phyloP scores from a whole-genome alignment of 345 rosid genomes.

The Excoecaria cochinchinensis region DNA sequence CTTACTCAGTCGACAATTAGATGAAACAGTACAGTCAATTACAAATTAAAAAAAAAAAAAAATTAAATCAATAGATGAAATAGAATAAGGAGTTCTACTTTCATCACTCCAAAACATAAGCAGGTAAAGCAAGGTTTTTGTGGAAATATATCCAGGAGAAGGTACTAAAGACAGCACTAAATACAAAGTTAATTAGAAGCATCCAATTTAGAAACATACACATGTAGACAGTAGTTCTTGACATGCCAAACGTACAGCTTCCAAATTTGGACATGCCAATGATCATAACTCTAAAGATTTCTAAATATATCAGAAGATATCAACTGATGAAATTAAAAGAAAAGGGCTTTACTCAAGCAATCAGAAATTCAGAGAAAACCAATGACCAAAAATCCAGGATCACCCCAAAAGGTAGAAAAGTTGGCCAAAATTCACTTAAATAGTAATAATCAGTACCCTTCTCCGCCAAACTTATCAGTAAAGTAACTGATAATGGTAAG shows the following conservation, averaged over 20 bases:
- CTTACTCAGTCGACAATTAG: not conserved
- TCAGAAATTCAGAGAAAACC: not conserved
- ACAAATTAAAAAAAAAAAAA: not conserved
- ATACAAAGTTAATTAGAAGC: not conserved
- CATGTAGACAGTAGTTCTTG: not conserved
- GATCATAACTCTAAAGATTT: slow-evolving; percentile 3
- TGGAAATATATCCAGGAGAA: not conserved
- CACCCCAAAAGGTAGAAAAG: not conserved
- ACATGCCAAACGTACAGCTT: not conserved
- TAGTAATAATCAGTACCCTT: not conserved
- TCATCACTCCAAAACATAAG: not conserved
- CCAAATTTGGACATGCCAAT: slow-evolving; percentile 3
- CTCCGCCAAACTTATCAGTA: not conserved
- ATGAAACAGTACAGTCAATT: not conserved
- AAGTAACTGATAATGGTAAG: not conserved
- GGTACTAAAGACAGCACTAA: not conserved
- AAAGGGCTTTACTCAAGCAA: not conserved
- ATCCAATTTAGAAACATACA: not conserved
- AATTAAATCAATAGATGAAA: not conserved
- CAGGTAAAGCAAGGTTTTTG: not conserved
- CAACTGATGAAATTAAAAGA: slow-evolving; percentile 11
- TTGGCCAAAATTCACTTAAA: not conserved
- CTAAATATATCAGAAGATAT: slow-evolving; percentile 2
- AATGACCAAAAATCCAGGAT: not conserved
- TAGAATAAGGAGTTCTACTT: not conserved